Evolutionary conservation across 2,329 filamentous ascomycete genomes (phyloP).

Genomic region (Fusarium sp.): DNA sequence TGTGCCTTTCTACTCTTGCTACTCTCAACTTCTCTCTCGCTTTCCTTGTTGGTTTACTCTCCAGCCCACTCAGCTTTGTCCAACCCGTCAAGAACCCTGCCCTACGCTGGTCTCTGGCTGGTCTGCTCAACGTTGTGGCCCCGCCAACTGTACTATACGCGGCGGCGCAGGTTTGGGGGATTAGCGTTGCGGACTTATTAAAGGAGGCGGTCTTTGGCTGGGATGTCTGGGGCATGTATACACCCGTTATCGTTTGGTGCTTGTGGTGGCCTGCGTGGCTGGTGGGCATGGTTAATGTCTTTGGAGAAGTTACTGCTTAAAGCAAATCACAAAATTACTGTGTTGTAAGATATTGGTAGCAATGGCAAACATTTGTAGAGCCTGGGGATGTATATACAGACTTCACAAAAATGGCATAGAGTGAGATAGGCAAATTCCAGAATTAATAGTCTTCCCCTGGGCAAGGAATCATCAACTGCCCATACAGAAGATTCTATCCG

Average conservation of each 20-base stretch:
- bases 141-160: conserved; percentile 71
- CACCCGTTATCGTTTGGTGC: conserved; percentile 90
- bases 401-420: conserved; percentile 2
- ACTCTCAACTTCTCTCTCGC: conserved; percentile 96
- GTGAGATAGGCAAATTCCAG: conserved; percentile 28
- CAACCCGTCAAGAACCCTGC: conserved; percentile 62
- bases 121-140: conserved; percentile 72
- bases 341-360: background rate
- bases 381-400: background rate
- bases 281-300: conserved; percentile 70
- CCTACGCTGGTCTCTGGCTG: conserved; percentile 60
- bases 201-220: conserved; percentile 86
- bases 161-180: conserved; percentile 60
- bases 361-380: background rate
- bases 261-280: conserved; percentile 97
- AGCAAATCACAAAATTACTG: background rate
- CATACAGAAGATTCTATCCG: conserved; percentile 46
- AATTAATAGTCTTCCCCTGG: conserved; percentile 45
- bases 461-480: conserved; percentile 42
- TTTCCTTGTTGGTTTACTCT: conserved; percentile 85
- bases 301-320: conserved; percentile 56
- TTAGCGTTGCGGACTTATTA: conserved; percentile 71
- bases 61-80: conserved; percentile 84
- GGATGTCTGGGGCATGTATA: conserved; percentile 92
- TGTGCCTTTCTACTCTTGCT: conserved; percentile 91